Evolutionary conservation across 2,329 filamentous ascomycete genomes (phyloP).

Genomic region (Zasmidium cellare): DNA sequence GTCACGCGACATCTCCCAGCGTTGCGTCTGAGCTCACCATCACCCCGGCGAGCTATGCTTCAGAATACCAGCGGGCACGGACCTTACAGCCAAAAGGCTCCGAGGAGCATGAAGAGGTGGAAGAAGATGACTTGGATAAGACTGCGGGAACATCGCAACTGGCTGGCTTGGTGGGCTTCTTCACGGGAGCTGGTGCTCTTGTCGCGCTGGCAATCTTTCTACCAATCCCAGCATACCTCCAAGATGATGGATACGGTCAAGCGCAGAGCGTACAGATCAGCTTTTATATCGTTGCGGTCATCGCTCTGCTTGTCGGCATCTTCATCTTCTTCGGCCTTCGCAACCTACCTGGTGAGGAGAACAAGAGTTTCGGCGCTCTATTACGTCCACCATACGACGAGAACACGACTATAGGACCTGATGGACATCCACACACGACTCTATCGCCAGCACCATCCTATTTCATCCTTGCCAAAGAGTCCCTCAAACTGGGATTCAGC

Average conservation of each 20-base stretch:
- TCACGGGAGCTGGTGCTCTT: slow-evolving; percentile 88
- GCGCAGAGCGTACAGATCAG: slow-evolving; percentile 75
- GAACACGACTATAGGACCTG: slow-evolving; percentile 20
- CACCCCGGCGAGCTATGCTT: slow-evolving; percentile 59
- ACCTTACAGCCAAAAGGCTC: slow-evolving; percentile 1
- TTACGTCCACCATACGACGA: slow-evolving; percentile 35
- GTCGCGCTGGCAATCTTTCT: slow-evolving; percentile 81
- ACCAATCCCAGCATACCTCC: slow-evolving; percentile 80
- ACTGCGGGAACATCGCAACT: slow-evolving; percentile 51
- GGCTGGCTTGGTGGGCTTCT: slow-evolving; percentile 86
- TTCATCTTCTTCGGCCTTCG: slow-evolving; percentile 78
- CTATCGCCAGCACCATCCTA: slow-evolving; percentile 57
- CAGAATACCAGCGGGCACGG: slow-evolving; percentile 24
- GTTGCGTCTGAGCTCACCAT: slow-evolving; percentile 75
- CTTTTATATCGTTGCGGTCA: slow-evolving; percentile 79
- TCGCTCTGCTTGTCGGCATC: slow-evolving; percentile 71
- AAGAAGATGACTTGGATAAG: slow-evolving; percentile 6
- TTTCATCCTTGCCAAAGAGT: slow-evolving; percentile 41
- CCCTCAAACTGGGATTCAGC: slow-evolving; percentile 63
- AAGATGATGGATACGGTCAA: slow-evolving; percentile 69
- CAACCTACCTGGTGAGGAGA: slow-evolving; percentile 68
- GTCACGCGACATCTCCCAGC: slow-evolving; percentile 65
- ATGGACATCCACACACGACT: slow-evolving; percentile 28
- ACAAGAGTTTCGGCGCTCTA: slow-evolving; percentile 64
- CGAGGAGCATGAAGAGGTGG: slow-evolving; percentile 1